These are phyloP conservation scores for Backusella macrospora DNA, from an alignment of 192 early-diverging fungal genomes.

Conservation along the genomic window DNA sequence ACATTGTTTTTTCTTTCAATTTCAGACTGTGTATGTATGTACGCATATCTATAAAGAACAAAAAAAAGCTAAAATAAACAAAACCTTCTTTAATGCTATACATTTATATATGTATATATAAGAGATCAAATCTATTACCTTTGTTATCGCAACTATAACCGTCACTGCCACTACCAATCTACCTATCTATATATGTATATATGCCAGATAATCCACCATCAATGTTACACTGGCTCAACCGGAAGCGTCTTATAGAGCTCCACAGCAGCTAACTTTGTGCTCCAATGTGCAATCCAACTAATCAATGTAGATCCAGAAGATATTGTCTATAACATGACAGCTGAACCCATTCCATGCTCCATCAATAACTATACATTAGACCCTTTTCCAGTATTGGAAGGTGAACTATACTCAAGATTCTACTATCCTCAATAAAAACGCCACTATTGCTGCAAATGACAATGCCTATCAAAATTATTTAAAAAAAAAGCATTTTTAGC, in stretches of 20 bases:
- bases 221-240: neutral
- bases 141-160: neutral
- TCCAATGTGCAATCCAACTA: slow-evolving; percentile 1
- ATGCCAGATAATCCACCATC: neutral
- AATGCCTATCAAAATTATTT: neutral
- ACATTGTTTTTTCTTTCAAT: neutral
- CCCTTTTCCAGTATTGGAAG: neutral
- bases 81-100: neutral
- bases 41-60: neutral
- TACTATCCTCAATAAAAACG: slow-evolving; percentile 1
- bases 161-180: neutral
- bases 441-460: neutral
- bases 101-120: neutral
- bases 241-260: neutral
- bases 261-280: neutral
- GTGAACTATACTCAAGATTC: neutral
- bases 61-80: neutral
- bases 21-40: neutral
- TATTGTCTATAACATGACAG: neutral
- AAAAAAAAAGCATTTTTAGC: neutral
- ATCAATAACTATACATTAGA: neutral
- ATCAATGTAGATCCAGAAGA: neutral
- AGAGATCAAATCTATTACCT: neutral
- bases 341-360: neutral
- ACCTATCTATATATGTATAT: no score